These are phyloP conservation scores for Harrya chromipes DNA, from an alignment of 768 basidiomycete genomes.

Conservation along the genomic window DNA sequence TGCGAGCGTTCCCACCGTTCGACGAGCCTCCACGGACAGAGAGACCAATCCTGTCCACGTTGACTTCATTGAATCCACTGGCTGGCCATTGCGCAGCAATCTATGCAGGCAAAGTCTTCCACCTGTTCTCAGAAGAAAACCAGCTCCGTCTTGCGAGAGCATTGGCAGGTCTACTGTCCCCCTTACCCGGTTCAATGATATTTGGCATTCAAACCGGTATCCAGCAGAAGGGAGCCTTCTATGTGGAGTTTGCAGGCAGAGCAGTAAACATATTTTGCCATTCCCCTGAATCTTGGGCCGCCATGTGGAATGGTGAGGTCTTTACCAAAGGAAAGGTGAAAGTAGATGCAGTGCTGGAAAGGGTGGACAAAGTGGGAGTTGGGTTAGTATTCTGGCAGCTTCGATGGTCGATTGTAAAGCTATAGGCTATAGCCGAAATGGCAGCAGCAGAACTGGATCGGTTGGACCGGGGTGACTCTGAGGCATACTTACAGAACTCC, in stretches of 20 bases:
- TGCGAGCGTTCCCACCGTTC: conserved; percentile 34
- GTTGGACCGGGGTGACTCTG: no score
- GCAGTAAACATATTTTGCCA: conserved; percentile 28
- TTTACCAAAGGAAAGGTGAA: conserved; percentile 22
- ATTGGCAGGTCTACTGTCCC: conserved; percentile 28
- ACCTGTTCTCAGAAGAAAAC: conserved; percentile 30
- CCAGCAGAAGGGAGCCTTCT: neutral
- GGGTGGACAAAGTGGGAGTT: neutral
- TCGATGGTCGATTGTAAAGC: conserved; percentile 25
- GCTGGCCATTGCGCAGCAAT: conserved; percentile 49
- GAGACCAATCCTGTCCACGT: conserved; percentile 27
- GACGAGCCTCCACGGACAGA: conserved; percentile 20
- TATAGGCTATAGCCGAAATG: conserved; percentile 2
- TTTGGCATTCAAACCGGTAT: conserved; percentile 26
- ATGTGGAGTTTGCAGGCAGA: neutral
- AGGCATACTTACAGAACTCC: no score
- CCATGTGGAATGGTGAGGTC: conserved; percentile 37
- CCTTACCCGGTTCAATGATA: conserved; percentile 29
- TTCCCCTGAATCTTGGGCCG: conserved; percentile 34
- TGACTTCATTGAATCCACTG: conserved; percentile 46
- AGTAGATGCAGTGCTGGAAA: neutral
- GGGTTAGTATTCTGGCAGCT: conserved; percentile 1
- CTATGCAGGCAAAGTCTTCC: conserved; percentile 48
- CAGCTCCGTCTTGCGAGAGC: conserved; percentile 27
- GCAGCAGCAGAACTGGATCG: no score